phyloP scores from a whole-genome alignment of 225 moss, liverwort and hornwort genomes.

The Physcomitrium patens region DNA sequence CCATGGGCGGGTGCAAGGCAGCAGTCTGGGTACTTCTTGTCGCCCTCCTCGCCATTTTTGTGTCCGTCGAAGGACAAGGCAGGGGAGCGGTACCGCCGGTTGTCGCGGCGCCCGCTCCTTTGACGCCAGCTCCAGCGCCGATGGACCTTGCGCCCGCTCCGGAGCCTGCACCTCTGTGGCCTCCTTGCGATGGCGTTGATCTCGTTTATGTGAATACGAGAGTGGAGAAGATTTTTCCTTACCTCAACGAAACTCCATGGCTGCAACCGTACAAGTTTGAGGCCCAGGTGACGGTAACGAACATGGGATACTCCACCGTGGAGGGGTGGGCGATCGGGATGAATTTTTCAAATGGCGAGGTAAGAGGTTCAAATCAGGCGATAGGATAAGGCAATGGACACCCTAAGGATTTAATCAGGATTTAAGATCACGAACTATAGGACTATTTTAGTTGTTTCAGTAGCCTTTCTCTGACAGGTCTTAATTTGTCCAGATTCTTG shows the following conservation, averaged over 20 bases:
- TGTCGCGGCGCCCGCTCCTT: background rate
- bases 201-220: background rate
- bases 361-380: too few species aligned
- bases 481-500: slow-evolving; percentile 48
- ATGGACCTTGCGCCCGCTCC: background rate
- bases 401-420: too few species aligned
- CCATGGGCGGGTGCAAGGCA: slow-evolving; percentile 33
- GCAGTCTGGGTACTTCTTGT: slow-evolving; percentile 20
- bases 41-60: slow-evolving; percentile 1
- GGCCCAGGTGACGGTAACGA: slow-evolving; percentile 41
- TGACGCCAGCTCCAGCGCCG: background rate
- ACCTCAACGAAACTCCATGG: slow-evolving; percentile 34
- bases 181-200: slow-evolving; percentile 25
- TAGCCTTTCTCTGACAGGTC: background rate
- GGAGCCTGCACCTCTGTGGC: slow-evolving; percentile 10
- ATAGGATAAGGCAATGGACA: too few species aligned
- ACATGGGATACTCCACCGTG: slow-evolving; percentile 60
- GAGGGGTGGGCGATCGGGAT: slow-evolving; percentile 52
- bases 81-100: background rate
- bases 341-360: slow-evolving; percentile 37
- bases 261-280: slow-evolving; percentile 59
- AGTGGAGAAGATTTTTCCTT: slow-evolving; percentile 22
- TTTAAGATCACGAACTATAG: too few species aligned
- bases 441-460: slow-evolving; percentile 22
- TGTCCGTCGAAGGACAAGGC: slow-evolving; percentile 6